Percentiles rank a stretch among this genome's conserved stretches.
Evolutionary conservation across 495 filamentous ascomycete species (phyloP).

Genomic region (Penicillium salamii): DNA sequence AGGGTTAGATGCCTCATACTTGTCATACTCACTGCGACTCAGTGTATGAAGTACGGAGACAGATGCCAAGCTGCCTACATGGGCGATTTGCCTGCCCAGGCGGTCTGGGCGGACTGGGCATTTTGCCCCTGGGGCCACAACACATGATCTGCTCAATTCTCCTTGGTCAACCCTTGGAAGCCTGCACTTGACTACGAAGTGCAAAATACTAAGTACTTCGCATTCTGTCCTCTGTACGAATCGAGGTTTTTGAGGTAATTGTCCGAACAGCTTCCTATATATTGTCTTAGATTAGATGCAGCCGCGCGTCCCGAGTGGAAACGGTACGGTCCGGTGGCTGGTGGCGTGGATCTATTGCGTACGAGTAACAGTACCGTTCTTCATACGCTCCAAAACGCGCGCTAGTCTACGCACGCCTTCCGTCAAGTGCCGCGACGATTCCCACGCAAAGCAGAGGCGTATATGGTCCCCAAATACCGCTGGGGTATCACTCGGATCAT

Average conservation of each 20-base stretch:
- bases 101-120: too few species aligned
- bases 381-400: constrained; percentile 25
- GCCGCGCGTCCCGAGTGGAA: constrained; percentile 1
- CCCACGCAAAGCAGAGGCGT: constrained; percentile 75
- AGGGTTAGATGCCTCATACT: too few species aligned
- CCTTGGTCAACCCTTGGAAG: too few species aligned
- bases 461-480: constrained; percentile 51
- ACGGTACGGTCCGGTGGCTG: constrained; percentile 11
- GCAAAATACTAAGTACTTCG: too few species aligned
- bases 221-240: too few species aligned
- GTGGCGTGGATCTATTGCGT: neutral
- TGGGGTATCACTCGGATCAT: constrained; percentile 42
- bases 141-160: too few species aligned
- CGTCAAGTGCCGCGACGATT: constrained; percentile 60
- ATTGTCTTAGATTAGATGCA: neutral
- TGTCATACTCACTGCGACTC: too few species aligned
- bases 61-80: too few species aligned
- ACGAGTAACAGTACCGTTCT: neutral
- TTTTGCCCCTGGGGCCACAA: too few species aligned
- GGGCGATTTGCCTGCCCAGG: too few species aligned
- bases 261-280: neutral
- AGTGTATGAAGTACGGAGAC: too few species aligned
- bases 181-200: neutral
- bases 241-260: too few species aligned
- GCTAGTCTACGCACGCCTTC: constrained; percentile 67